Evolutionary conservation across 2,329 filamentous ascomycete genomes (phyloP).

Genomic region (Fusarium sp.): DNA sequence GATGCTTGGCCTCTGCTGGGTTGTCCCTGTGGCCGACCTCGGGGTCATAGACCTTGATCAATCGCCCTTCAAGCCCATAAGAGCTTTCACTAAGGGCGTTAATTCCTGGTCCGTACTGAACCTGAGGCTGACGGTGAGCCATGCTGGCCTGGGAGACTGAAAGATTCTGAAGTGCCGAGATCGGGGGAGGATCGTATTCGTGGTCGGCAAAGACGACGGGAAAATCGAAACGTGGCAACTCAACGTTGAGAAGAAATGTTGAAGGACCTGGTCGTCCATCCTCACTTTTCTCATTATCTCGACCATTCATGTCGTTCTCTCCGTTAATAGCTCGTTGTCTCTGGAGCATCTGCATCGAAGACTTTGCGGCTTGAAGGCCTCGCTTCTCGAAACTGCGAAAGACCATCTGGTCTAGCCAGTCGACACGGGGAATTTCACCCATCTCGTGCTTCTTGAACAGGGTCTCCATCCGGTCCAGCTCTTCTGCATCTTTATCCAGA

Average conservation of each 20-base stretch:
- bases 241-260: constrained; percentile 84
- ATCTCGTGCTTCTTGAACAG: constrained; percentile 98
- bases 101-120: constrained; percentile 90
- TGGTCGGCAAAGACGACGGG: constrained; percentile 94
- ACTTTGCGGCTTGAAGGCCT: constrained; percentile 68
- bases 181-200: constrained; percentile 84
- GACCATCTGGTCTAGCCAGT: constrained; percentile 95
- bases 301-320: constrained; percentile 46
- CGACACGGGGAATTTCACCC: constrained; percentile 90
- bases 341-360: constrained; percentile 66
- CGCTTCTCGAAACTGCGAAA: constrained; percentile 88
- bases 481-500: constrained; percentile 76
- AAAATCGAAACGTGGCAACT: constrained; percentile 94
- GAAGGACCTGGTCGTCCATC: constrained; percentile 59
- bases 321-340: constrained; percentile 54
- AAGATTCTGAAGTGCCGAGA: constrained; percentile 74
- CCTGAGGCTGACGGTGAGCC: constrained; percentile 82
- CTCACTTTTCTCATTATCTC: constrained; percentile 45
- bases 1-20: constrained; percentile 93
- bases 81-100: constrained; percentile 67
- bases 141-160: constrained; percentile 68
- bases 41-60: constrained; percentile 91
- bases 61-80: constrained; percentile 60
- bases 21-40: constrained; percentile 91
- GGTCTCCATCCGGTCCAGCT: constrained; percentile 87